Evolutionary conservation across 2,329 filamentous ascomycete species (phyloP), one percentile per base, ranked within the genome.

Genomic region (Neopestalotiopsis sp.): DNA sequence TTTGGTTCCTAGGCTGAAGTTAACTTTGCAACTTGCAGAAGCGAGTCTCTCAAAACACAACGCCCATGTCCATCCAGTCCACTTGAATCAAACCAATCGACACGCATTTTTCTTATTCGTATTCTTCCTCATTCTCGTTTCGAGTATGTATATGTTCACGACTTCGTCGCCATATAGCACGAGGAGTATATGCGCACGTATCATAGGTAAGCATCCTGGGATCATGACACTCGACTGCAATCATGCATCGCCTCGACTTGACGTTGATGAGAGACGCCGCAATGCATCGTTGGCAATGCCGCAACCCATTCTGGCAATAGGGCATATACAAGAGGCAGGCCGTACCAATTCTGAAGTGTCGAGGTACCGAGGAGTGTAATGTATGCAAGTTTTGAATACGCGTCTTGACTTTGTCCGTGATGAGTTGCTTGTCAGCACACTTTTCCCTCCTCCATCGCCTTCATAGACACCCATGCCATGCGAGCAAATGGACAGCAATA

Each of bases 1-100:
- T 62, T 34, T 62, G 59, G 59, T 62, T 52, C 32, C 30, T 38
- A 20, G 30, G 59, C 59, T 62, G 30, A 62, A 62, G 32, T 62
- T 62, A 38, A 62, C 30, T 62, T 62, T 34, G 59, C 6, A 52
- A 40, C 59, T 24, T 40, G 59, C 32, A 62, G 32, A 62, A 62
- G 59, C 59, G 32, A 62, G 20, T 17, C n/a, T 52, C 24, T 28
- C 24, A 28, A 28, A 28, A 28, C 24, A 28, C 3, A 28, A n/a
- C 20, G n/a, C 34, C 34, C 45, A 52, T n/a, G 45, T 52, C 17
- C 45, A 52, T 7, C 34, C 9, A n/a, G n/a, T 52, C 17, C 45
- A 52, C 17, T 10, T 3, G 20, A 52, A 52, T n/a, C 14, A 52
- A 14, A 3, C 24, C 24, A 28, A 28, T 28, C 24, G 24, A 28